Evolutionary conservation across 2,329 filamentous ascomycete genomes (phyloP).

Genomic region (Alternaria angustiovoidea): DNA sequence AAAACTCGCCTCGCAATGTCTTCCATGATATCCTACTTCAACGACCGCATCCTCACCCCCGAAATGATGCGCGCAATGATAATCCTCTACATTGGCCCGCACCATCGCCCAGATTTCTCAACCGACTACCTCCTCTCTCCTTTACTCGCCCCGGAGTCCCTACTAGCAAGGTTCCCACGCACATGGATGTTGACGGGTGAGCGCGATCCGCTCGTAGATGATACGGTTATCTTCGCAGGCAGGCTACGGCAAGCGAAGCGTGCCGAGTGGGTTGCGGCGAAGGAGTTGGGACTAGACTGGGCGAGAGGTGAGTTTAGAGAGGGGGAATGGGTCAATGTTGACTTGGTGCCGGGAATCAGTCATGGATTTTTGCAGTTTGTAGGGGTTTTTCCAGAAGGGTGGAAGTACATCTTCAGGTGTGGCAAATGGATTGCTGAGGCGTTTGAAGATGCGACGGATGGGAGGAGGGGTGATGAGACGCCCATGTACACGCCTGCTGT

Average conservation of each 20-base stretch:
- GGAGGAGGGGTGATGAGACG: constrained; percentile 24
- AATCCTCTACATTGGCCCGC: constrained; percentile 92
- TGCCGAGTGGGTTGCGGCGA: constrained; percentile 62
- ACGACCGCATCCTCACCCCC: constrained; percentile 90
- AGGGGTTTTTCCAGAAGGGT: constrained; percentile 84
- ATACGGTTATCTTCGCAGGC: constrained; percentile 95
- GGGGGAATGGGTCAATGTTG: constrained; percentile 80
- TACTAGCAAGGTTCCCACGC: constrained; percentile 89
- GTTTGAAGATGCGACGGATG: constrained; percentile 61
- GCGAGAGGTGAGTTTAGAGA: constrained; percentile 69
- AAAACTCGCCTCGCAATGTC: constrained; percentile 91
- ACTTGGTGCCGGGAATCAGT: constrained; percentile 84
- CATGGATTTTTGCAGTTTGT: constrained; percentile 97
- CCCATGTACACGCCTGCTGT: constrained; percentile 21
- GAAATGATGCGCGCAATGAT: constrained; percentile 99
- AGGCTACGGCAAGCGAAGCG: constrained; percentile 81
- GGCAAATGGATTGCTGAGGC: constrained; percentile 83
- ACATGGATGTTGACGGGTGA: constrained; percentile 95
- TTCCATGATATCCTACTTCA: constrained; percentile 98
- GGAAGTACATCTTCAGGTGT: constrained; percentile 83
- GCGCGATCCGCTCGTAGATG: constrained; percentile 92
- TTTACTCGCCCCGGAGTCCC: constrained; percentile 82
- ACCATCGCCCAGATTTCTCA: constrained; percentile 90
- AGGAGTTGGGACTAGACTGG: constrained; percentile 64
- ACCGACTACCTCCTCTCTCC: constrained; percentile 92